Conservation (phyloP, 2,329 filamentous ascomycete species). For the Fusarium caatingaense region DNA sequence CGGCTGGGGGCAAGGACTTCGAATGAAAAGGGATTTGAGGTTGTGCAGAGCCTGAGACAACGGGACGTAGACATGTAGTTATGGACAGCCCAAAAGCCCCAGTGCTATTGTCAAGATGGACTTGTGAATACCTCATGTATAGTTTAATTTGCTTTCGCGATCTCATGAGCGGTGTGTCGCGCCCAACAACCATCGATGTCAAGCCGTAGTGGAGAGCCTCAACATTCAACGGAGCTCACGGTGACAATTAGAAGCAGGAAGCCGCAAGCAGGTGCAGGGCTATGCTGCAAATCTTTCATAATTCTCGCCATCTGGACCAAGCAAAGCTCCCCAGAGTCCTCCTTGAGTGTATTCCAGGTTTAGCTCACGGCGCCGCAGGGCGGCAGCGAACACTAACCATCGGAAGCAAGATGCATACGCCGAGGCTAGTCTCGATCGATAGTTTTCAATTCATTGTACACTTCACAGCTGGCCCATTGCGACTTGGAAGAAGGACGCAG, state of each 20-base stretch:
- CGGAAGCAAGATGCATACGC: conserved; percentile 24
- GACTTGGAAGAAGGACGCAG: conserved; percentile 22
- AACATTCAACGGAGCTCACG: conserved; percentile 32
- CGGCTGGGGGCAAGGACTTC: conserved; percentile 44
- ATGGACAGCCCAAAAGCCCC: conserved; percentile 50
- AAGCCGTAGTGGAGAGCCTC: conserved; percentile 27
- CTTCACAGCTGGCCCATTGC: conserved; percentile 2
- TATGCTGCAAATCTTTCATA: conserved; percentile 36
- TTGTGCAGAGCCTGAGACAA: conserved; percentile 60
- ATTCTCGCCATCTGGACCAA: conserved; percentile 47
- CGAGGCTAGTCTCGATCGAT: conserved; percentile 29
- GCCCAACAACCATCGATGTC: conserved; percentile 19
- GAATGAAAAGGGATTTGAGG: conserved; percentile 46
- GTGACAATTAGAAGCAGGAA: conserved; percentile 47
- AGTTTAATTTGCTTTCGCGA: conserved; percentile 21
- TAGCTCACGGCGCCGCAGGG: conserved; percentile 36
- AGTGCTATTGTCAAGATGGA: conserved; percentile 41
- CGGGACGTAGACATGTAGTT: conserved; percentile 52
- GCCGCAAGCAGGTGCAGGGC: conserved; percentile 46
- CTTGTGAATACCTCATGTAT: conserved; percentile 29
- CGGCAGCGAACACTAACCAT: conserved; percentile 31
- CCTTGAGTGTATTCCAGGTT: conserved; percentile 35
- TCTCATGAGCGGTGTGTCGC: conserved; percentile 32
- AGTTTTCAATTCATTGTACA: conserved; percentile 12
- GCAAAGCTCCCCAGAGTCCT: conserved; percentile 38